Conservation (phyloP, 192 early-diverging fungal genomes). For the Lobulomyces angularis region DNA sequence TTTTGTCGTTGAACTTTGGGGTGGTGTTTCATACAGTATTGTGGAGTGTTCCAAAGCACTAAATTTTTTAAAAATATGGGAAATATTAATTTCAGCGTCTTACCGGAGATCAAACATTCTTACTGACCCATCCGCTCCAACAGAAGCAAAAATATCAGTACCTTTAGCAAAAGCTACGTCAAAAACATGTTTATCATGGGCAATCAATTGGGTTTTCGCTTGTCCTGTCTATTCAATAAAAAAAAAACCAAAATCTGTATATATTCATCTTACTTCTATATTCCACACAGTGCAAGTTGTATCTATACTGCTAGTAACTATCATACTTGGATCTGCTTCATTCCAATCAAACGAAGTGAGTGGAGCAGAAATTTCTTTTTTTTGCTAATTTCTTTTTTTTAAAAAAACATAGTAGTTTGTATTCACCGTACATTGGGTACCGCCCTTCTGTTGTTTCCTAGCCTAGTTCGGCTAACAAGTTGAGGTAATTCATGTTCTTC, state of each 20-base stretch:
- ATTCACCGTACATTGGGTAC: background rate
- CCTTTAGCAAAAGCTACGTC: conserved; percentile 90
- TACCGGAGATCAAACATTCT: conserved; percentile 92
- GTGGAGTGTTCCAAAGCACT: conserved; percentile 93
- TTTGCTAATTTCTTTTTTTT: conserved; percentile 7
- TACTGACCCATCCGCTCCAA: conserved; percentile 94
- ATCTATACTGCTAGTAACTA: conserved; percentile 90
- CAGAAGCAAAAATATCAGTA: conserved; percentile 88
- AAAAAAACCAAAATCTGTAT: conserved; percentile 12
- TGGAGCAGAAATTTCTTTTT: conserved; percentile 74
- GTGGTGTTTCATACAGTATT: conserved; percentile 85
- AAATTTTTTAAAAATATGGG: conserved; percentile 1
- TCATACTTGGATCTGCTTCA: conserved; percentile 63
- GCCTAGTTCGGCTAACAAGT: conserved; percentile 30
- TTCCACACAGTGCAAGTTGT: conserved; percentile 99
- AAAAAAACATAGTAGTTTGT: conserved; percentile 6
- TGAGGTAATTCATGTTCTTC: conserved; percentile 33
- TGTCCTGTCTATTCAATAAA: conserved; percentile 56
- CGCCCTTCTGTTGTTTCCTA: conserved; percentile 42
- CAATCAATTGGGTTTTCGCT: conserved; percentile 97
- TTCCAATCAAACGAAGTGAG: conserved; percentile 98
- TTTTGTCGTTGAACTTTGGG: conserved; percentile 10
- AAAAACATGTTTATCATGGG: conserved; percentile 95
- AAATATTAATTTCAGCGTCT: background rate
- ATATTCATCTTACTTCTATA: conserved; percentile 47